Base-by-base conservation (phyloP, 2,329 filamentous ascomycete species). In the Venturia aucupariae region DNA sequence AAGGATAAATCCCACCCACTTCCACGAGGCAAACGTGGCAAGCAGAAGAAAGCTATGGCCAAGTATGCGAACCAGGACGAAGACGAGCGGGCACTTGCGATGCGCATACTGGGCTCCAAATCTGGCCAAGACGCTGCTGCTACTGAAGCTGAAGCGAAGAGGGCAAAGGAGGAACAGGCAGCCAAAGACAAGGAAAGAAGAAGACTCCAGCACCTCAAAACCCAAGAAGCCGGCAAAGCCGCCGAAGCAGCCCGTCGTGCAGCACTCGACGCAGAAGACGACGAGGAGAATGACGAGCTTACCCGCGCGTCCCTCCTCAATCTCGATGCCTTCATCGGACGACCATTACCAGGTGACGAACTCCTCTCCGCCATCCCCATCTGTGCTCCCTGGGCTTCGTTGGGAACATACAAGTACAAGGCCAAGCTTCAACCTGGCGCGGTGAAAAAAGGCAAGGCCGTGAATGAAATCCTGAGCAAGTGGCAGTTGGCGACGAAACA, bases 31-130 rank as follows among this genome's bases (percentile, higher is more conserved):
- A 91, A 95, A 74, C 86, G 85, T 65, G 83, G 83, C 66, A 96
- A 96, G 73, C 86, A 87, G 54, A 96, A 95, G 79, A 96, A 94
- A 75, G 86, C 90, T 1, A 90, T 90, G 3, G 80, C 85, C 65
- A 97, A 96, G 74, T 99, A 99, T 77, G 93, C 89, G 57, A 81
- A 95, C 70, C 94, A 97, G 80, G 93, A 97, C 70, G 92, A 96
- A 64, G 93, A 96, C 75, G 94, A 99, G 71, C 90, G 92, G 15
- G 84, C 84, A 7, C 84, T 92, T 0, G 91, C 92, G 39, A 89
- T 97, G 75, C 83, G 86, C 30, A 82, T 97, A n/a, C 86, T 96
- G n/a, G 94, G 94, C 46, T 87, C 90, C 1, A 79, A 82, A 66
- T 82, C 83, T 0, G 87, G 87, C 0, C 83, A 84, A 44, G 82